Conservation (phyloP, 2,329 filamentous ascomycete genomes). For the Exophiala sideris region DNA sequence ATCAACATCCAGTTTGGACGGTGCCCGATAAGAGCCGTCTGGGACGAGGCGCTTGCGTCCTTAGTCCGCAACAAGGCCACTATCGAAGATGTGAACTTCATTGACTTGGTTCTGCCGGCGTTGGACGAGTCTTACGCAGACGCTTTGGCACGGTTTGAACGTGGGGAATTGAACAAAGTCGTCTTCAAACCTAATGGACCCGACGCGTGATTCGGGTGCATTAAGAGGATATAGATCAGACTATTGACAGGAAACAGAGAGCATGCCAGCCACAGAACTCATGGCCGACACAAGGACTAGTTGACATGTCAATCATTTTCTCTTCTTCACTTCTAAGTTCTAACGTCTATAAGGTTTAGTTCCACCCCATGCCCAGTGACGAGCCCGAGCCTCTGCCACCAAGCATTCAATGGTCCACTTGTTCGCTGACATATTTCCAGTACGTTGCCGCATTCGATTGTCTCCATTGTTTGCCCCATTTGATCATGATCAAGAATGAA, state of each 20-base stretch:
- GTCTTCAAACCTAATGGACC: conserved; percentile 12
- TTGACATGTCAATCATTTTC: too few relatives aligned
- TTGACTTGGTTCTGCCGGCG: conserved; percentile 4
- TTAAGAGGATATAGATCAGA: too few relatives aligned
- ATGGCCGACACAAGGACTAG: too few relatives aligned
- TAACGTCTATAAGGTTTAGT: too few relatives aligned
- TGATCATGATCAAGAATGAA: not conserved
- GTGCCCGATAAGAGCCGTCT: conserved; percentile 69
- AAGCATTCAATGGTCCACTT: too few relatives aligned
- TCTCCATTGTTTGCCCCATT: not conserved
- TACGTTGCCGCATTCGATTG: not conserved
- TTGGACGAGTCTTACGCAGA: conserved; percentile 7
- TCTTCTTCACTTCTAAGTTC: too few relatives aligned
- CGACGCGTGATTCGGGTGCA: not conserved
- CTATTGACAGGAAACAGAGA: too few relatives aligned
- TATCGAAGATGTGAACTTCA: conserved; percentile 8
- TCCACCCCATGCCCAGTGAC: too few relatives aligned
- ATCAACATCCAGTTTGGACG: conserved; percentile 70
- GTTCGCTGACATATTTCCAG: not conserved
- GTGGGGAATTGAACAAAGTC: conserved; percentile 12
- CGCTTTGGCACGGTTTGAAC: conserved; percentile 10
- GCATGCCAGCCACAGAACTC: too few relatives aligned
- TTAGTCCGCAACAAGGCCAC: conserved; percentile 6
- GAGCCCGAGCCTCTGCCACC: too few relatives aligned
- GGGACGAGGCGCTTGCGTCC: conserved; percentile 32